Conservation (phyloP, 1,139 yeast species). For the Yamadazyma siamensis region DNA sequence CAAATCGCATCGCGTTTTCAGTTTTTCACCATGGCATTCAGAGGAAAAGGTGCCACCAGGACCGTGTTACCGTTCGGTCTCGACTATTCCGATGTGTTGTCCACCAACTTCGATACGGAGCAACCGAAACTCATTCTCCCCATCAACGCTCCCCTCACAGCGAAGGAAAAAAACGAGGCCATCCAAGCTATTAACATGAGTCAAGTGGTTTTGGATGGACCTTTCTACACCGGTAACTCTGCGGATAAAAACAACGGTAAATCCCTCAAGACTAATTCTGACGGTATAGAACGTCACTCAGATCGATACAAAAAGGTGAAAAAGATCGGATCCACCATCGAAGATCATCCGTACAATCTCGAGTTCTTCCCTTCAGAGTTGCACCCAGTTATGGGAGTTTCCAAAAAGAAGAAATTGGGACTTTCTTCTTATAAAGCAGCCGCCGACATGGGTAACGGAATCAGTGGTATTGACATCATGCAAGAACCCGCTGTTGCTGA, state of each 20-base stretch:
- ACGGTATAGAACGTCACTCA: conserved; percentile 71
- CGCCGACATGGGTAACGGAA: conserved; percentile 37
- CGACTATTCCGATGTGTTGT: conserved; percentile 56
- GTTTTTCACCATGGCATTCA: conserved; percentile 21
- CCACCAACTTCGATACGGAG: conserved; percentile 29
- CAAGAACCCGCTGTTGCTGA: conserved; percentile 25
- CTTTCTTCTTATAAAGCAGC: conserved; percentile 47
- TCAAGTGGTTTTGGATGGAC: conserved; percentile 64
- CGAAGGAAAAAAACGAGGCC: conserved; percentile 57
- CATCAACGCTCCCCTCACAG: conserved; percentile 59
- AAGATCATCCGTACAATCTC: conserved; percentile 75
- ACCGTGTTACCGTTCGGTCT: conserved; percentile 63
- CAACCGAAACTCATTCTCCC: conserved; percentile 53
- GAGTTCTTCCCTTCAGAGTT: conserved; percentile 80
- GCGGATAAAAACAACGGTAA: conserved; percentile 21
- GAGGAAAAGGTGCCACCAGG: conserved; percentile 21
- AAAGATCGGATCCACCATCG: conserved; percentile 72
- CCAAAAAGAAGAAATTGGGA: conserved; percentile 52
- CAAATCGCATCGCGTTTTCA: conserved; percentile 1
- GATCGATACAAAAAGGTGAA: conserved; percentile 72
- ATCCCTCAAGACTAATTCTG: conserved; percentile 20
- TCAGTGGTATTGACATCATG: conserved; percentile 4
- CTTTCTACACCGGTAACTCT: conserved; percentile 67
- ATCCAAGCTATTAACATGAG: conserved; percentile 61
- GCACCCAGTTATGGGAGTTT: conserved; percentile 69